Conservation (phyloP, 2,329 filamentous ascomycete species). For the Thelonectria discophora region DNA sequence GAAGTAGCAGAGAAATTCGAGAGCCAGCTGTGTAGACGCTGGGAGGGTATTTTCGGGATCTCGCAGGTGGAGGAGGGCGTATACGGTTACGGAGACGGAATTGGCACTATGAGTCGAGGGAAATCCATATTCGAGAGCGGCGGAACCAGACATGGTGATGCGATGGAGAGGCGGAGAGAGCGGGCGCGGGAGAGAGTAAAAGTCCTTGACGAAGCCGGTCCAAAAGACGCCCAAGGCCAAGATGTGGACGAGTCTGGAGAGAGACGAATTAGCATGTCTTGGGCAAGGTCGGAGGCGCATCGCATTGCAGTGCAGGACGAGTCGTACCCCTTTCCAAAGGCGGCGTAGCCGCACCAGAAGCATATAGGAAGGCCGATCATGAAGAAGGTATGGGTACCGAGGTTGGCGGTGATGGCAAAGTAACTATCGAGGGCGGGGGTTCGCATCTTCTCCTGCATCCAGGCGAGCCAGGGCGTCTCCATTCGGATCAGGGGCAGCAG, state of each 20-base stretch:
- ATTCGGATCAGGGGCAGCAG: slow-evolving; percentile 88
- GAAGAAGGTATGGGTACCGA: slow-evolving; percentile 98
- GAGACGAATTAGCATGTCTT: slow-evolving; percentile 32
- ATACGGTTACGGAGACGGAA: slow-evolving; percentile 91
- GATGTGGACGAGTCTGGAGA: slow-evolving; percentile 72
- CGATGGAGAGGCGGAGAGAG: slow-evolving; percentile 90
- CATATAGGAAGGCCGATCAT: slow-evolving; percentile 94
- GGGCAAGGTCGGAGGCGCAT: slow-evolving; percentile 18
- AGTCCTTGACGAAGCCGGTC: slow-evolving; percentile 93
- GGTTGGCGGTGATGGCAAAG: slow-evolving; percentile 95
- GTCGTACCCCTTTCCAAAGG: slow-evolving; percentile 84
- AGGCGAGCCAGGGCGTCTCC: slow-evolving; percentile 95
- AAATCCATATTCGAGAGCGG: slow-evolving; percentile 95
- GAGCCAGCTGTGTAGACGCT: slow-evolving; percentile 64
- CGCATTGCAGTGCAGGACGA: slow-evolving; percentile 13
- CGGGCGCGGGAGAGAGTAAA: slow-evolving; percentile 90
- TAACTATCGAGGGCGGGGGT: slow-evolving; percentile 91
- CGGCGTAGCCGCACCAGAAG: slow-evolving; percentile 94
- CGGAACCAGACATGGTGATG: slow-evolving; percentile 97
- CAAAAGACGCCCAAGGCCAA: slow-evolving; percentile 83
- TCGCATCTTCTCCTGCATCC: slow-evolving; percentile 81
- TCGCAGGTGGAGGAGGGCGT: slow-evolving; percentile 76
- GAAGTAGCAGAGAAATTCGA: slow-evolving; percentile 79
- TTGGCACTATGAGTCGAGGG: slow-evolving; percentile 98
- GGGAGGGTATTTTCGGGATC: slow-evolving; percentile 70